Percentiles rank a stretch among this genome's conserved stretches.
phyloP scores from a whole-genome alignment of 2,329 filamentous ascomycete genomes.

The Rutstroemia sydowiana region DNA sequence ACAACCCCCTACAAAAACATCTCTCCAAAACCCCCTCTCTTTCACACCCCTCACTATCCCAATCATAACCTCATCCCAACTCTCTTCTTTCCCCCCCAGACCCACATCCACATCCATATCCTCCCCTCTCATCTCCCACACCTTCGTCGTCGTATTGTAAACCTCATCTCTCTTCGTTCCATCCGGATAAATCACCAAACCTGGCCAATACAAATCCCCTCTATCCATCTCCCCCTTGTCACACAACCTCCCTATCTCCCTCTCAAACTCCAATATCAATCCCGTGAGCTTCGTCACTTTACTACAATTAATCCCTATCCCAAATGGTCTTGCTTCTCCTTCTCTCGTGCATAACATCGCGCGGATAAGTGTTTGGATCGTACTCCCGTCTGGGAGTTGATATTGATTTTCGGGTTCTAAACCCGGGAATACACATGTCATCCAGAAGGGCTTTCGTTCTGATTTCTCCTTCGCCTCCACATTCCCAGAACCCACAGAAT shows the following conservation, averaged over 20 bases:
- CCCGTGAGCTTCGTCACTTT: conserved; percentile 54
- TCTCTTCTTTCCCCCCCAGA: conserved; percentile 12
- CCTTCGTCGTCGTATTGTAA: conserved; percentile 56
- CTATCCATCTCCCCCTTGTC: conserved; percentile 24
- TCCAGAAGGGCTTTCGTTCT: conserved; percentile 44
- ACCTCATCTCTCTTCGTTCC: conserved; percentile 58
- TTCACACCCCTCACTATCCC: conserved; percentile 29
- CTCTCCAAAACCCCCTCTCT: conserved; percentile 21
- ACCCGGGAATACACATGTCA: conserved; percentile 54
- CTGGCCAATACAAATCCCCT: conserved; percentile 45
- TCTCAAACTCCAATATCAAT: conserved; percentile 49
- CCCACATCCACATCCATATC: too few species aligned
- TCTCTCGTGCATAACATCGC: conserved; percentile 29
- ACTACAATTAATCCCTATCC: conserved; percentile 62
- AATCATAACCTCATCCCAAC: conserved; percentile 33
- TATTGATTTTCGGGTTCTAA: conserved; percentile 32
- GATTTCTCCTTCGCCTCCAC: not conserved
- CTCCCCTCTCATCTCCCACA: conserved; percentile 44
- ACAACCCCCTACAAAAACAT: conserved; percentile 38
- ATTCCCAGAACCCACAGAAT: not conserved
- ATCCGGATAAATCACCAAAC: conserved; percentile 59
- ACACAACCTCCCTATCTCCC: conserved; percentile 35
- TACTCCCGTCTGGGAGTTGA: conserved; percentile 49
- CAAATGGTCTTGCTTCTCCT: conserved; percentile 41
- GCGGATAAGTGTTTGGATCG: conserved; percentile 36